A percentile compares a stretch with the other conserved stretches of the same genome.
These are phyloP conservation scores for Poa pratensis DNA, from an alignment of 176 grass and related monocot genomes.

Conservation along the genomic window DNA sequence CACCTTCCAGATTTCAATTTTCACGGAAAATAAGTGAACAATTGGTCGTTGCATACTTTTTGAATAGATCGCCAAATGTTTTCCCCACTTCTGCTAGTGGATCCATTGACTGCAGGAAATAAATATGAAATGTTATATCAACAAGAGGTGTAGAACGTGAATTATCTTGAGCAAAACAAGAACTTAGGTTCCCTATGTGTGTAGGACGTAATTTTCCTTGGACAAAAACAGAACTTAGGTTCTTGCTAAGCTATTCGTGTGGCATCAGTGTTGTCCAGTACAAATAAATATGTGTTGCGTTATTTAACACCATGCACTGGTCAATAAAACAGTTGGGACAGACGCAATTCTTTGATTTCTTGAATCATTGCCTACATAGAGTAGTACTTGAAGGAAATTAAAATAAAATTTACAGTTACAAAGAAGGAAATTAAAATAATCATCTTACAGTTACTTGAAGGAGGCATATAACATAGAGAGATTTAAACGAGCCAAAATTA, in stretches of 20 bases:
- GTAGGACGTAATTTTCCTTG: background rate
- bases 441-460: background rate
- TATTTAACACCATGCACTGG: no score
- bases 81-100: constrained; percentile 45
- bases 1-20: background rate
- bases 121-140: background rate
- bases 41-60: constrained; percentile 55
- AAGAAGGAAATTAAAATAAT: background rate
- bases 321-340: no score
- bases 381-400: no score
- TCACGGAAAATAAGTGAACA: background rate
- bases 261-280: no score
- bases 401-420: no score
- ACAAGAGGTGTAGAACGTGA: background rate
- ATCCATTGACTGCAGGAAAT: constrained; percentile 58
- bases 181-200: background rate
- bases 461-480: background rate
- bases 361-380: constrained; percentile 60
- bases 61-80: constrained; percentile 66
- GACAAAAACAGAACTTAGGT: background rate
- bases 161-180: background rate
- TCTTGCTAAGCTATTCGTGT: no score
- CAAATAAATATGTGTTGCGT: no score
- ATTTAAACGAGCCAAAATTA: background rate
- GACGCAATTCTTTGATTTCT: constrained; percentile 39